phyloP scores from a whole-genome alignment of 1,284 basidiomycete genomes.

The Moniliella sp. region DNA sequence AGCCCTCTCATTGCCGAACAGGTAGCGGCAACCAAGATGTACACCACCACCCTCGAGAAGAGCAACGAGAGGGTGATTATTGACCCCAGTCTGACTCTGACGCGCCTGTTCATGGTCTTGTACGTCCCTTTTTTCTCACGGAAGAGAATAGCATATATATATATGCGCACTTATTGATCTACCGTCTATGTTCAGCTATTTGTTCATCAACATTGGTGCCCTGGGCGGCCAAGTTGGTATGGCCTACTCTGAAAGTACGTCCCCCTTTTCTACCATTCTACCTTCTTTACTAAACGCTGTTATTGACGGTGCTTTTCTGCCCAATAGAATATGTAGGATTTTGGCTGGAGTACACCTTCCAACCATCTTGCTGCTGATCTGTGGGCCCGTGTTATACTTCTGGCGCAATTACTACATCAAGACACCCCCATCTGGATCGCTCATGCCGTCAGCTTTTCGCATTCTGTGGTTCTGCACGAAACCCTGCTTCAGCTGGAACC shows the following conservation, averaged over 20 bases:
- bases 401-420: slow-evolving; percentile 48
- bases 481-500: slow-evolving; percentile 33
- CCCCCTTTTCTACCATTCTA: no score
- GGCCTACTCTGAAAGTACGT: slow-evolving; percentile 33
- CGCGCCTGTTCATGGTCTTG: slow-evolving; percentile 27
- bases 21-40: slow-evolving; percentile 12
- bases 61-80: slow-evolving; percentile 57
- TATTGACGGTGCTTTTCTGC: no score
- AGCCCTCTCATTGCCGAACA: slow-evolving; percentile 43
- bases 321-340: no score
- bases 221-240: slow-evolving; percentile 35
- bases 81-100: slow-evolving; percentile 50
- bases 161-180: no score
- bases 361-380: slow-evolving; percentile 36
- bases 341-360: slow-evolving; percentile 36
- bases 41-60: slow-evolving; percentile 33
- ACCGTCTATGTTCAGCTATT: slow-evolving; percentile 41
- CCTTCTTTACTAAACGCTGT: no score
- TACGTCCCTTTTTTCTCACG: no score
- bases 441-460: slow-evolving; percentile 43
- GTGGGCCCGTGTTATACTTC: slow-evolving; percentile 47
- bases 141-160: no score
- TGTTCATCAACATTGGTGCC: slow-evolving; percentile 31
- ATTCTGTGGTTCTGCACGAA: slow-evolving; percentile 27
- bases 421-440: slow-evolving; percentile 56